A percentile compares a stretch with the other conserved stretches of the same genome.
These are phyloP conservation scores for Stagonosporopsis chrysanthemi DNA, from an alignment of 2,329 filamentous ascomycete genomes.

Conservation along the genomic window DNA sequence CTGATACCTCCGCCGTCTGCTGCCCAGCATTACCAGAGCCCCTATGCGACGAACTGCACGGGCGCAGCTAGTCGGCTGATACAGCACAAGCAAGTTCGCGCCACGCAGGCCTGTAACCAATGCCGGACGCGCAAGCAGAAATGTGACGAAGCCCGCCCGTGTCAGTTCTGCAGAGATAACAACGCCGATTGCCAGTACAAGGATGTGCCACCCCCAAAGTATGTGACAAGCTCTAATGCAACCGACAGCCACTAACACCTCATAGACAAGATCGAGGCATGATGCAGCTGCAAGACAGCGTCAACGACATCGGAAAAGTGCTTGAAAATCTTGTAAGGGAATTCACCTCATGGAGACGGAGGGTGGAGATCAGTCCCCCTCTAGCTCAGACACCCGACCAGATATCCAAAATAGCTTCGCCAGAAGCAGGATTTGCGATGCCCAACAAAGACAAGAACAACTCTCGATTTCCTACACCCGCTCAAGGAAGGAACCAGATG, in stretches of 20 bases:
- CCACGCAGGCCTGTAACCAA: constrained; percentile 70
- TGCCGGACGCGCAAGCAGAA: constrained; percentile 53
- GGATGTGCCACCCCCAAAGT: constrained; percentile 92
- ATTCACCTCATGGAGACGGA: constrained; percentile 45
- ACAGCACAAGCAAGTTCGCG: constrained; percentile 48
- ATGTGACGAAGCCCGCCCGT: constrained; percentile 51
- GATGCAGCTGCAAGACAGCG: constrained; percentile 56
- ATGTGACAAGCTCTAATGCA: constrained; percentile 49
- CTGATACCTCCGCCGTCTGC: constrained; percentile 30
- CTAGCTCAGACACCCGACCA: constrained; percentile 24
- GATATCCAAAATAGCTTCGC: constrained; percentile 37
- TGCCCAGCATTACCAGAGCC: constrained; percentile 40
- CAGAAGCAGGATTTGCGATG: constrained; percentile 35
- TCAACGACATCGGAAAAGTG: constrained; percentile 49
- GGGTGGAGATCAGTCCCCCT: constrained; percentile 40
- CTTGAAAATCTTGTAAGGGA: constrained; percentile 40
- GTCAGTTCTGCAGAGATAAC: constrained; percentile 80
- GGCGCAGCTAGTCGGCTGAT: constrained; percentile 31
- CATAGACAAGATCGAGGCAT: constrained; percentile 58
- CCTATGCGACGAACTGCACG: constrained; percentile 38
- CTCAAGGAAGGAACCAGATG: constrained; percentile 35
- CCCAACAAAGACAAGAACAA: constrained; percentile 36
- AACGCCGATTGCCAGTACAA: constrained; percentile 85
- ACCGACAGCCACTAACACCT: constrained; percentile 27
- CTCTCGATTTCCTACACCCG: constrained; percentile 41